Base-by-base conservation (phyloP, 2,329 filamentous ascomycete species). In the Curvularia sp. region DNA sequence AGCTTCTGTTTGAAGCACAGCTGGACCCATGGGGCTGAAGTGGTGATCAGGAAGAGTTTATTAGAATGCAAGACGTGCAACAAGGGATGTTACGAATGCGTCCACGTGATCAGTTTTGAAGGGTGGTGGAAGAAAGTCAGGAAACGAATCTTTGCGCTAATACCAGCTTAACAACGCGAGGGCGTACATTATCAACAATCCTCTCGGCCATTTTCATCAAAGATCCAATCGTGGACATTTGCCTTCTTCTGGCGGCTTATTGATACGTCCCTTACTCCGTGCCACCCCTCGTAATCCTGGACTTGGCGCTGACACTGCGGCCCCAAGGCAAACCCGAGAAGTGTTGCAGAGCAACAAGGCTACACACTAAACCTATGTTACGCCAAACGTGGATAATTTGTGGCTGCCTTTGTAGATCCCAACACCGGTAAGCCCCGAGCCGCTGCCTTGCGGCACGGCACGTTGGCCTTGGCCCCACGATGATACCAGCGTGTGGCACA, bases 231-330 rank as follows among this genome's bases (percentile, higher is more conserved):
- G 9, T 9, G n/a, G n/a, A 13, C 2, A 12, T n/a, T 13, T n/a
- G 21, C 21, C 32, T 39, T n/a, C 5, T 25, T 19, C 21, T 19
- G 9, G 15, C 19, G 23, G 13, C 25, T 30, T 7, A 8, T 32
- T 6, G 28, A n/a, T 47, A 47, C 10, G 10, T 34, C 19, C 9
- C 4, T n/a, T 32, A 15, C 10, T 27, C 6, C 36, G 15, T 18
- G 28, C 15, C 38, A n/a, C 18, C 39, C 18, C 12, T 30, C 10
- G 30, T 52, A 13, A 32, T 49, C 32, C 23, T 5, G 21, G 47
- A 21, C 47, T 36, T 45, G 28, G 49, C 39, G 49, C 49, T 52
- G 39, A 52, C 49, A 52, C 38, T 39, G n/a, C 21, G 39, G 39
- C 49, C 49, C 39, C 49, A 52, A 34, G 19, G 49, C 49, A 18